Evolutionary conservation across 495 filamentous ascomycete genomes (phyloP).

Genomic region (Rusavskia elegans): DNA sequence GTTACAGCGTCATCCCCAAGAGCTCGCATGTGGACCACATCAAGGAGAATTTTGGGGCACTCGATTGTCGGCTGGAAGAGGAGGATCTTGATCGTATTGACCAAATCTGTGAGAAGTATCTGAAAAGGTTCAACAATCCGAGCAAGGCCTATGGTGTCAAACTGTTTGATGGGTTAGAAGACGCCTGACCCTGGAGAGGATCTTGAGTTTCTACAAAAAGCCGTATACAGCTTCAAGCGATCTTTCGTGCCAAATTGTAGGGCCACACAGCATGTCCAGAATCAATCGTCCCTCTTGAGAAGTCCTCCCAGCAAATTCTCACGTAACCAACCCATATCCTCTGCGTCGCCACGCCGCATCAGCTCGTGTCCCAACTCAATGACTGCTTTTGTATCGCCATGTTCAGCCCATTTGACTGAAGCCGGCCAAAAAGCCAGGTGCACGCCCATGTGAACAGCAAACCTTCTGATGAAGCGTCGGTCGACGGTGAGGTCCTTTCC

Average conservation of each 20-base stretch:
- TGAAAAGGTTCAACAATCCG: constrained; percentile 22
- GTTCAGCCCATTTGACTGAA: constrained; percentile 13
- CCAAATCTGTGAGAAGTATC: constrained; percentile 14
- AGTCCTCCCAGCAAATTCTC: background rate
- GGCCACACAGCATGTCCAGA: no score
- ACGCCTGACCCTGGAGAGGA: background rate
- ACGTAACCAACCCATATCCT: constrained; percentile 3
- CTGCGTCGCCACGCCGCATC: constrained; percentile 8
- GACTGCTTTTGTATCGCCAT: constrained; percentile 15
- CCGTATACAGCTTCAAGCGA: no score
- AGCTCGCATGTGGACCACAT: constrained; percentile 33
- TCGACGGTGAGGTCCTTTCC: background rate
- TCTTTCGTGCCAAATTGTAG: no score
- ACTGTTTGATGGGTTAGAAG: constrained; percentile 22
- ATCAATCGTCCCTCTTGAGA: background rate
- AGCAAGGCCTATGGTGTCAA: constrained; percentile 16
- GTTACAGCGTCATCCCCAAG: constrained; percentile 39
- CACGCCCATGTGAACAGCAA: constrained; percentile 18
- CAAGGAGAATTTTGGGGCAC: constrained; percentile 29
- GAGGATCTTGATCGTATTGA: constrained; percentile 14
- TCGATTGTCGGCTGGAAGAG: constrained; percentile 9
- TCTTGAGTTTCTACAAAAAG: no score
- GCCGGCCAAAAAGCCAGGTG: constrained; percentile 23
- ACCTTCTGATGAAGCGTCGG: constrained; percentile 9
- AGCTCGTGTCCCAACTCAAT: constrained; percentile 14